Evolutionary conservation across 108 stramenopile genomes (phyloP), one percentile per base, ranked within the genome.

Genomic region (Fistulifera solaris): DNA sequence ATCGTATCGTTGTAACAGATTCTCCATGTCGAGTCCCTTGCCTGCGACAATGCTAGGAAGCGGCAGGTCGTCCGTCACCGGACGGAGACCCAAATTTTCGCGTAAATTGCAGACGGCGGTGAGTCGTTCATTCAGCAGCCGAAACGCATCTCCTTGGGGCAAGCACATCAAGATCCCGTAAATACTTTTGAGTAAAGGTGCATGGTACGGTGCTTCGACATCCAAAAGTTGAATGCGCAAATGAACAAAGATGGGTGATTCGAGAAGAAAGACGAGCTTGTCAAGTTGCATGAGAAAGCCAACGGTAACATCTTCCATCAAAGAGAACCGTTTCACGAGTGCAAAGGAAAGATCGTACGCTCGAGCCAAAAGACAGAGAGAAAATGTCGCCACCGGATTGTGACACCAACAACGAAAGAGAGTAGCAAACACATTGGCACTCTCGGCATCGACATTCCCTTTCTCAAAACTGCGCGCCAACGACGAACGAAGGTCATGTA

Each of bases 241-340:
- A 25, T 92, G 94, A n/a, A 97, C 60, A 70, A 97, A 99, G n/a
- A 96, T 89, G 5, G 98, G 98, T 51, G 91, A 94, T 66, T 99
- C 98, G 46, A 99, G 65, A 48, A 99, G 63, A 51, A 97, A 95
- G 26, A 99, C 95, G 21, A 97, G 72, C 58, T 97, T 97, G 77
- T 99, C 98, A 38, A 96, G 72, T 65, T 99, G 95, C 95, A 99
- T 96, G 38, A 99, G 71, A 54, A 97, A 94, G 8, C 96, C 98
- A 18, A 97, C 96, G 14, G 94, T 87, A 3, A 99, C 89, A 31
- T 95, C 87, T 35, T 95, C 87, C 62, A 93, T 74, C 52, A 91
- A 80, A 0, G 87, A 85, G 57, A 96, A 89, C 3, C 81, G 75
- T 60, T 86, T 73, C 8, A 96, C 83, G 48, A 99, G 75, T n/a